A percentile compares a stretch with the other conserved stretches of the same genome.
phyloP scores from a whole-genome alignment of 768 basidiomycete species.

The Phlegmacium glaucopus region DNA sequence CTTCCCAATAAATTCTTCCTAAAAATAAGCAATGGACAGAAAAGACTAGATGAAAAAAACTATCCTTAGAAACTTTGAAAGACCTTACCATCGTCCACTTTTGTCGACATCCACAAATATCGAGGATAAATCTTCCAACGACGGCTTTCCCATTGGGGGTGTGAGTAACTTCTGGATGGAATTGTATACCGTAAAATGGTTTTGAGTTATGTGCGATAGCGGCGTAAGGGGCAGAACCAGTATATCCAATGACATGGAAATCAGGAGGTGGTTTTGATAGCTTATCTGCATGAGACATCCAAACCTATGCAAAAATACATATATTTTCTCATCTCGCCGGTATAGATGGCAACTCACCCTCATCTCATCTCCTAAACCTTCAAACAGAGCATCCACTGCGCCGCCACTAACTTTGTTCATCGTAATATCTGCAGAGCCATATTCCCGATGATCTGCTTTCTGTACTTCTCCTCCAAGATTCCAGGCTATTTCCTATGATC shows the following conservation, averaged over 20 bases:
- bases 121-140: constrained; percentile 78
- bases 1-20: constrained; percentile 98
- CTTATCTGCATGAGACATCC: constrained; percentile 99
- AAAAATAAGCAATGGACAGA: background rate
- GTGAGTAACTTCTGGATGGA: constrained; percentile 98
- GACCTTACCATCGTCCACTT: constrained; percentile 90
- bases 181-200: constrained; percentile 94
- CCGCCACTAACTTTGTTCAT: constrained; percentile 60
- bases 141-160: constrained; percentile 87
- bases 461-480: constrained; percentile 80
- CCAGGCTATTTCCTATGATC: constrained; percentile 85
- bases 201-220: constrained; percentile 90
- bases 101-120: constrained; percentile 75
- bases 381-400: constrained; percentile 73
- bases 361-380: constrained; percentile 84
- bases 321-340: background rate
- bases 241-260: constrained; percentile 88
- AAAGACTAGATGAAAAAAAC: background rate
- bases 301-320: constrained; percentile 57
- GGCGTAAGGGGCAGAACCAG: constrained; percentile 85
- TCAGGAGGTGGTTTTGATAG: constrained; percentile 74
- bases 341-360: constrained; percentile 48
- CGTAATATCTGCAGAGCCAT: constrained; percentile 84
- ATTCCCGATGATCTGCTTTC: constrained; percentile 89
- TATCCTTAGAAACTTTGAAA: constrained; percentile 5